These are phyloP conservation scores for Botryosphaeria dothidea DNA, from an alignment of 2,329 filamentous ascomycete genomes.

Conservation along the genomic window DNA sequence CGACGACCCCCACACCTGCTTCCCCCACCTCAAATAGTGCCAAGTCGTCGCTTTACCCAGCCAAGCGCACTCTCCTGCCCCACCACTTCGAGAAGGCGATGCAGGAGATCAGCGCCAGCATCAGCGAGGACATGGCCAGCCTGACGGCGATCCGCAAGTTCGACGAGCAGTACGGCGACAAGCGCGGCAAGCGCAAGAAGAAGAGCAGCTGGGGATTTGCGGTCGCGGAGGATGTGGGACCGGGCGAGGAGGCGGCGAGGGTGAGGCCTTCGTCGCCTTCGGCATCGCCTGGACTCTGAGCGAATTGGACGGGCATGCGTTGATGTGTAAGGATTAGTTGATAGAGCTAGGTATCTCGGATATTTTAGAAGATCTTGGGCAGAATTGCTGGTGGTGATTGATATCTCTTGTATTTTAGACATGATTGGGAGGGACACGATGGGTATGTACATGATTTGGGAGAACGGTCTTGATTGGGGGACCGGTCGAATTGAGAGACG, in stretches of 20 bases:
- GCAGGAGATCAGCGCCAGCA: conserved; percentile 86
- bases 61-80: conserved; percentile 59
- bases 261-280: conserved; percentile 28
- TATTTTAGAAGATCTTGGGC: no score
- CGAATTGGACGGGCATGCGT: background rate
- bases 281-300: no score
- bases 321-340: no score
- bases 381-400: no score
- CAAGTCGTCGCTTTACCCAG: conserved; percentile 29
- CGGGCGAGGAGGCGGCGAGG: conserved; percentile 33
- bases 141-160: conserved; percentile 89
- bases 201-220: conserved; percentile 59
- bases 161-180: conserved; percentile 91
- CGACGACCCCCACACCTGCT: no score
- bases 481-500: no score
- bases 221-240: conserved; percentile 26
- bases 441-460: no score
- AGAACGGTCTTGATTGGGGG: no score
- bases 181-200: conserved; percentile 62
- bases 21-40: no score
- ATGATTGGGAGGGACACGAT: no score
- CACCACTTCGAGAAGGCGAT: conserved; percentile 84
- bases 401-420: no score
- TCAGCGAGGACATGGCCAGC: conserved; percentile 89
- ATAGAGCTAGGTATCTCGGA: no score